Percentiles rank a stretch among this genome's conserved stretches.
phyloP scores from a whole-genome alignment of 2,329 filamentous ascomycete genomes.

The Talaromyces sp. region DNA sequence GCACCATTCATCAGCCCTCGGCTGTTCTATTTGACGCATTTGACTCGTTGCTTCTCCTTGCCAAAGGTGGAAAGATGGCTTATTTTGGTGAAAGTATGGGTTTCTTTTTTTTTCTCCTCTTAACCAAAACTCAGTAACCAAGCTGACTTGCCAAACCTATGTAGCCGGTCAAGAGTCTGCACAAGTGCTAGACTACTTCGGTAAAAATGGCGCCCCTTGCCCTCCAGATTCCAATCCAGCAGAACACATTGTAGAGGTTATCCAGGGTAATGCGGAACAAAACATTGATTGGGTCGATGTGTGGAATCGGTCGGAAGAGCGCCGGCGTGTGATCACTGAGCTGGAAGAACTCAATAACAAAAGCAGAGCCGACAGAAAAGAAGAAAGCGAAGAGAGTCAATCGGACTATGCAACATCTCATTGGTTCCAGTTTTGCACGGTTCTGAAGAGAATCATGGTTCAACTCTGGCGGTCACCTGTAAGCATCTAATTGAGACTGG shows the following conservation, averaged over 20 bases:
- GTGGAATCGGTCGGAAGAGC: slow-evolving; percentile 28
- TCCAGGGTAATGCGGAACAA: slow-evolving; percentile 23
- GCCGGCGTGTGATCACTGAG: slow-evolving; percentile 19
- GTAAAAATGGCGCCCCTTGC: slow-evolving; percentile 51
- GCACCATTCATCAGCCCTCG: slow-evolving; percentile 67
- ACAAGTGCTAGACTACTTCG: slow-evolving; percentile 46
- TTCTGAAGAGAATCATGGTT: slow-evolving; percentile 27
- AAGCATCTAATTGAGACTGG: slow-evolving; percentile 4
- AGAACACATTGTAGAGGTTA: slow-evolving; percentile 39
- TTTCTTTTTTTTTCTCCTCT: background rate
- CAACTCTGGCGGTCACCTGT: slow-evolving; percentile 32
- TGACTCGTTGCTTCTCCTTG: slow-evolving; percentile 60
- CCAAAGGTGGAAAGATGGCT: slow-evolving; percentile 61
- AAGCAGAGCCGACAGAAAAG: slow-evolving; percentile 15
- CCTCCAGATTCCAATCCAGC: slow-evolving; percentile 51
- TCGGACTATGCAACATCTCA: slow-evolving; percentile 35
- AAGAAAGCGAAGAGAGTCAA: slow-evolving; percentile 25
- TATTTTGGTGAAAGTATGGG: slow-evolving; percentile 57
- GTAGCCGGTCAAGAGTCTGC: slow-evolving; percentile 35
- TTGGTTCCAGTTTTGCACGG: slow-evolving; percentile 37
- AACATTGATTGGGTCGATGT: slow-evolving; percentile 29
- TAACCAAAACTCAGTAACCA: background rate
- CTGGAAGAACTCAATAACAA: slow-evolving; percentile 24
- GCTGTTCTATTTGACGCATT: slow-evolving; percentile 64
- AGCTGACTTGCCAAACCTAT: background rate